Percentiles rank a stretch among this genome's conserved stretches.
phyloP scores from a whole-genome alignment of 2,329 filamentous ascomycete species.

The Aspergillus pseudotamarii region DNA sequence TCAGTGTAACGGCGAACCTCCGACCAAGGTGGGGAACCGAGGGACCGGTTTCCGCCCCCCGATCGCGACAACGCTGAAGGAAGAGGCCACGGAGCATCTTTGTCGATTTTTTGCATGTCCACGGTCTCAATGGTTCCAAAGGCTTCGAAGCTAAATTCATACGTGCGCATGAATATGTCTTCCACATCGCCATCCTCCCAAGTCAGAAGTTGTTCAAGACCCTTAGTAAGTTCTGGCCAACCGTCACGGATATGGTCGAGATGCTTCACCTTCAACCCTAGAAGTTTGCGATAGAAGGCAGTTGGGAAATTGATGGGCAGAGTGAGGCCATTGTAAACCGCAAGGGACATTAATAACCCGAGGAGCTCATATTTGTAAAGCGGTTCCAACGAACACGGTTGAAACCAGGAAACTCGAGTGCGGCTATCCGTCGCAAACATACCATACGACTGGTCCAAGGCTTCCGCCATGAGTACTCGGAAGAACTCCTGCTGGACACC shows the following conservation, averaged over 20 bases:
- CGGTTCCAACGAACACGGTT: conserved; percentile 77
- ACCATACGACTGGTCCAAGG: conserved; percentile 75
- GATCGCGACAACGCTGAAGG: conserved; percentile 16
- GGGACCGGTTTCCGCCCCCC: conserved; percentile 1
- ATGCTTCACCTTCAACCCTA: conserved; percentile 68
- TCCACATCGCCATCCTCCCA: conserved; percentile 82
- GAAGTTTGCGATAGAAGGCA: conserved; percentile 78
- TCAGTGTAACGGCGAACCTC: conserved; percentile 26
- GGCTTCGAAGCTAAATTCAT: conserved; percentile 75
- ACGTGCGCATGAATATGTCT: conserved; percentile 80
- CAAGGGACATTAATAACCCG: conserved; percentile 83
- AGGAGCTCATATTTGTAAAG: conserved; percentile 89
- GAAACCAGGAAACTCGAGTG: conserved; percentile 85
- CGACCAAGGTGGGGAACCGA: conserved; percentile 24
- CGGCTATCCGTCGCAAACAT: conserved; percentile 75
- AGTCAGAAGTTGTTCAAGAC: conserved; percentile 70
- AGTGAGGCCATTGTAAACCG: conserved; percentile 90
- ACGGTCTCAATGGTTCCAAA: conserved; percentile 58
- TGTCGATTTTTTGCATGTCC: conserved; percentile 53
- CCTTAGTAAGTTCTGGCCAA: conserved; percentile 79
- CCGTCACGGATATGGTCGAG: conserved; percentile 80
- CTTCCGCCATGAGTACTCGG: conserved; percentile 76
- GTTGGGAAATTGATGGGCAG: conserved; percentile 86
- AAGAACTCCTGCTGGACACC: conserved; percentile 98
- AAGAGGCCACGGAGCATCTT: conserved; percentile 41